A percentile compares a stretch with the other conserved stretches of the same genome.
phyloP scores from a whole-genome alignment of 768 basidiomycete species.

The Tricholomella constricta region DNA sequence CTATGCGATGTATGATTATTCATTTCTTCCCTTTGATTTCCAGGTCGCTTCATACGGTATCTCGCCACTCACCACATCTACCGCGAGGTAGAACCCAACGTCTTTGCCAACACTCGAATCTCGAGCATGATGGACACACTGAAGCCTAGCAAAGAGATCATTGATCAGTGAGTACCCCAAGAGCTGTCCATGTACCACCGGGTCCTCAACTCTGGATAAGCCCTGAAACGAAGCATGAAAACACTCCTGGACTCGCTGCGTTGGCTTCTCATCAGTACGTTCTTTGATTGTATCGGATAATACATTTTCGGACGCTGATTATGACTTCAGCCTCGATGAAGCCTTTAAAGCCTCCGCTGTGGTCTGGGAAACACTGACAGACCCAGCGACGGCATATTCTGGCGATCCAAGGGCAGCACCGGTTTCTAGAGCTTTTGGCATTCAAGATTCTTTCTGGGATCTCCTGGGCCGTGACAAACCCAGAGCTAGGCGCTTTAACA shows the following conservation, averaged over 20 bases:
- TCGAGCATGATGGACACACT: conserved; percentile 32
- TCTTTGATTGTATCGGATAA: not conserved
- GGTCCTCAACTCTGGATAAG: conserved; percentile 5
- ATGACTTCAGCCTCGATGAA: conserved; percentile 31
- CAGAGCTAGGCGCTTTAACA: conserved; percentile 27
- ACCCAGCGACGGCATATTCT: conserved; percentile 26
- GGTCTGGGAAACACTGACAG: conserved; percentile 31
- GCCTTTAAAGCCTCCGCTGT: conserved; percentile 30
- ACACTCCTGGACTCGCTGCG: conserved; percentile 26
- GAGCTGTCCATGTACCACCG: not conserved
- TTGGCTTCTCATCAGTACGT: conserved; percentile 26
- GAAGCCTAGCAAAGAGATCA: conserved; percentile 22
- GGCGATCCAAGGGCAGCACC: conserved; percentile 25
- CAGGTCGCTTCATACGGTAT: conserved; percentile 8
- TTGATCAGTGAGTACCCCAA: conserved; percentile 19
- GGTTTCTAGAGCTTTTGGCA: conserved; percentile 26
- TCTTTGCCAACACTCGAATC: conserved; percentile 36
- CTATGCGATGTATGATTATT: not conserved
- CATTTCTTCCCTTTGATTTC: not conserved
- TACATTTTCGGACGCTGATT: no score
- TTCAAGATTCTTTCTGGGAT: conserved; percentile 25
- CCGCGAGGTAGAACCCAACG: conserved; percentile 30
- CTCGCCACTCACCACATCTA: conserved; percentile 18
- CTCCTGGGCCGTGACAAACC: conserved; percentile 22
- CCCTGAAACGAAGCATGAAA: conserved; percentile 11